These are phyloP conservation scores for Stagonosporopsis rhizophila DNA, from an alignment of 2,329 filamentous ascomycete genomes.

Conservation along the genomic window DNA sequence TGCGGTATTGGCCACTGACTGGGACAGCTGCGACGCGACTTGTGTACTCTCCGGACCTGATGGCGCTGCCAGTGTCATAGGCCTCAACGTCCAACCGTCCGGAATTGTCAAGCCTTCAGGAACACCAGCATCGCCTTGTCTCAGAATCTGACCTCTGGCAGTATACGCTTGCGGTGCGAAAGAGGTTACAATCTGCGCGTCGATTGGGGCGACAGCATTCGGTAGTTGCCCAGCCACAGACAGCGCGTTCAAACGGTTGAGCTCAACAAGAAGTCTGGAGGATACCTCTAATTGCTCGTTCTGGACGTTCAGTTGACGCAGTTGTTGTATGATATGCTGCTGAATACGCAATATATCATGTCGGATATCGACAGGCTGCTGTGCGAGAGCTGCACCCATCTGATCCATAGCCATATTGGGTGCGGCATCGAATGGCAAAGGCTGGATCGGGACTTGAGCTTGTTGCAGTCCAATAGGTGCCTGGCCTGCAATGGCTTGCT, in stretches of 20 bases:
- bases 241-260: constrained; percentile 32
- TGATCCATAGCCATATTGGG: constrained; percentile 21
- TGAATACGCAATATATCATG: constrained; percentile 47
- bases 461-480: constrained; percentile 27
- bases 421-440: constrained; percentile 9
- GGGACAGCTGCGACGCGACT: constrained; percentile 15
- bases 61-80: constrained; percentile 38
- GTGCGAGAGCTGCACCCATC: constrained; percentile 30
- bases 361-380: constrained; percentile 45
- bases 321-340: constrained; percentile 47
- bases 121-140: constrained; percentile 45
- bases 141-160: constrained; percentile 39
- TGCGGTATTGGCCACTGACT: constrained; percentile 6
- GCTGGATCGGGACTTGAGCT: constrained; percentile 18
- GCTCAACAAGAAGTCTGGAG: constrained; percentile 41
- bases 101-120: constrained; percentile 47
- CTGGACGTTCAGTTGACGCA: constrained; percentile 44
- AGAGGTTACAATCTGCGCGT: constrained; percentile 25
- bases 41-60: constrained; percentile 19
- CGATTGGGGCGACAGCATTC: constrained; percentile 34
- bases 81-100: constrained; percentile 47
- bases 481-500: constrained; percentile 32
- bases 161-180: constrained; percentile 44
- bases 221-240: constrained; percentile 34
- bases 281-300: constrained; percentile 45